Conservation (phyloP, 768 basidiomycete genomes). For the Mycena crocata region DNA sequence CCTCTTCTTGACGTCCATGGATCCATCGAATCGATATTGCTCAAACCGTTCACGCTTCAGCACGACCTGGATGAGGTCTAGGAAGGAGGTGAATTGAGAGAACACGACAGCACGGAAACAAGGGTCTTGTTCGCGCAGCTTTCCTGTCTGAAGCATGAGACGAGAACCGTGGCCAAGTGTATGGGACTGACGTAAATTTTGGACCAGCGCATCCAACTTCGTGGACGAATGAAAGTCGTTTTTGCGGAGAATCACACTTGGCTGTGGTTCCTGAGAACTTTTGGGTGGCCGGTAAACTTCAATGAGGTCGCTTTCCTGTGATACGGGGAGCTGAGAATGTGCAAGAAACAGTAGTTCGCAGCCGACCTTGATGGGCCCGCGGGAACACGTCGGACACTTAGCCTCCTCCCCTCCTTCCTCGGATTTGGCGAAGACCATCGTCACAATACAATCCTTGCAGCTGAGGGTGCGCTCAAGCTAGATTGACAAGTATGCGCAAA, state of each 20-base stretch:
- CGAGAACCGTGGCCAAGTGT: not conserved
- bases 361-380: conserved; percentile 72
- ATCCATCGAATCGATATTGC: conserved; percentile 89
- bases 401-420: conserved; percentile 77
- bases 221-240: conserved; percentile 93
- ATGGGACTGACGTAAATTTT: conserved; percentile 68
- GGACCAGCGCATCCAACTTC: conserved; percentile 86
- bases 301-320: conserved; percentile 68
- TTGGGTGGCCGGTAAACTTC: conserved; percentile 64
- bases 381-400: conserved; percentile 83
- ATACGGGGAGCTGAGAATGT: not conserved
- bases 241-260: conserved; percentile 70
- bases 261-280: conserved; percentile 50
- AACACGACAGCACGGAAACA: conserved; percentile 88
- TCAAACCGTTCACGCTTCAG: conserved; percentile 76
- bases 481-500: not conserved
- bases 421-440: conserved; percentile 73
- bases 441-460: conserved; percentile 91
- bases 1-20: conserved; percentile 89
- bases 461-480: conserved; percentile 47
- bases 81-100: conserved; percentile 90
- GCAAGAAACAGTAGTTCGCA: not conserved
- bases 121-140: conserved; percentile 77
- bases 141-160: conserved; percentile 51
- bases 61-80: conserved; percentile 81